phyloP scores from a whole-genome alignment of 2,329 filamentous ascomycete genomes.

The Ascosphaera pollenicola region DNA sequence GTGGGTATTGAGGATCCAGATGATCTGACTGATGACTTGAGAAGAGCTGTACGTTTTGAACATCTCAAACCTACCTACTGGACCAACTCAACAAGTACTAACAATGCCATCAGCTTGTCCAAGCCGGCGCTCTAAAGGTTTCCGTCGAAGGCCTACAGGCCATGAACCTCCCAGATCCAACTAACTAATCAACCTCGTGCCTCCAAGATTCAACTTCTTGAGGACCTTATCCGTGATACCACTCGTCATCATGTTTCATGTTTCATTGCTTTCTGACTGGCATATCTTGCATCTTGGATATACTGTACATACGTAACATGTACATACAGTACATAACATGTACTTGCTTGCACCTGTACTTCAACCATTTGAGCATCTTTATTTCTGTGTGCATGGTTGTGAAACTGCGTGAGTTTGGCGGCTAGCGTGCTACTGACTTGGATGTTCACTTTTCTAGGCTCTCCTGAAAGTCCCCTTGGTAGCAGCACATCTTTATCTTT shows the following conservation, averaged over 20 bases:
- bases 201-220: constrained; percentile 1
- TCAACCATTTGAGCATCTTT: too few species aligned
- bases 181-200: not conserved
- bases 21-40: constrained; percentile 83
- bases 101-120: constrained; percentile 42
- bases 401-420: too few species aligned
- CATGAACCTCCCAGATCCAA: constrained; percentile 4
- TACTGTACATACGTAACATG: not conserved
- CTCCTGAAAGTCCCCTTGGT: too few species aligned
- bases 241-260: not conserved
- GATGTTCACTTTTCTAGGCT: too few species aligned
- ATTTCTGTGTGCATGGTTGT: too few species aligned
- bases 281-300: not conserved
- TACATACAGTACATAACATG: not conserved
- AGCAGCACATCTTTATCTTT: too few species aligned
- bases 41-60: constrained; percentile 51
- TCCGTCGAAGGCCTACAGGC: constrained; percentile 67
- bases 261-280: not conserved
- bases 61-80: not conserved
- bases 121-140: constrained; percentile 80
- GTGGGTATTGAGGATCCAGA: constrained; percentile 88
- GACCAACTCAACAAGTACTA: not conserved
- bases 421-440: too few species aligned
- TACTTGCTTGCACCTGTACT: not conserved
- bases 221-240: not conserved